These are phyloP conservation scores for Hymenoscyphus repandus DNA, from an alignment of 2,329 filamentous ascomycete species.

Conservation along the genomic window DNA sequence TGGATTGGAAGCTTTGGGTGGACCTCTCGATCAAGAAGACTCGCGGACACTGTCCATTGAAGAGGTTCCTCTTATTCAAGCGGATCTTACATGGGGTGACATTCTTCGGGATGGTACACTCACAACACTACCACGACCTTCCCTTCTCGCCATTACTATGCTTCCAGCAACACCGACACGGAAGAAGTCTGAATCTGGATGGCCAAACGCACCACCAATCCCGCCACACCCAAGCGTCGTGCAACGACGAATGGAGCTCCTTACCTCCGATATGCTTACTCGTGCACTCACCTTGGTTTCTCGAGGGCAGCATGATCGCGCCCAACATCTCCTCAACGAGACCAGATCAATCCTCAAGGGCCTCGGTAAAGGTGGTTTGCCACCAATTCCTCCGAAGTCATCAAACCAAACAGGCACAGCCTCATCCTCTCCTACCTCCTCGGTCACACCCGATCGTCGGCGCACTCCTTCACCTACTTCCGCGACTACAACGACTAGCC, in stretches of 20 bases:
- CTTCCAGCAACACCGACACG: conserved; percentile 59
- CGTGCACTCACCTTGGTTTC: conserved; percentile 86
- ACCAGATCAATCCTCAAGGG: conserved; percentile 94
- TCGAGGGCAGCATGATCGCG: conserved; percentile 86
- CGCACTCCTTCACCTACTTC: conserved; percentile 38
- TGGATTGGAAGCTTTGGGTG: conserved; percentile 86
- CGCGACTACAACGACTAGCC: conserved; percentile 32
- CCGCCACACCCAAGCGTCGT: conserved; percentile 93
- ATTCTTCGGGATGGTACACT: conserved; percentile 83
- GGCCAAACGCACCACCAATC: conserved; percentile 69
- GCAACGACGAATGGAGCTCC: conserved; percentile 92
- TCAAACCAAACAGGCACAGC: conserved; percentile 12
- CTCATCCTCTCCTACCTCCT: conserved; percentile 24
- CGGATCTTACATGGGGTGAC: conserved; percentile 89
- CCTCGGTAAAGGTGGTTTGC: conserved; percentile 88
- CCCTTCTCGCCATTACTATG: conserved; percentile 92
- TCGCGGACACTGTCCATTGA: conserved; percentile 81
- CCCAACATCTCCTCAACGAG: conserved; percentile 86
- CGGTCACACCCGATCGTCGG: conserved; percentile 31
- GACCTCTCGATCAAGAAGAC: conserved; percentile 79
- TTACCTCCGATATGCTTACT: conserved; percentile 97
- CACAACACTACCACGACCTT: conserved; percentile 82
- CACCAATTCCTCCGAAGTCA: conserved; percentile 67
- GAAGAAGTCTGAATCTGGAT: conserved; percentile 55
- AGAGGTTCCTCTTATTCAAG: conserved; percentile 91